Conservation (phyloP, 345 rosid genomes). For the Eucalyptus lansdowneana region DNA sequence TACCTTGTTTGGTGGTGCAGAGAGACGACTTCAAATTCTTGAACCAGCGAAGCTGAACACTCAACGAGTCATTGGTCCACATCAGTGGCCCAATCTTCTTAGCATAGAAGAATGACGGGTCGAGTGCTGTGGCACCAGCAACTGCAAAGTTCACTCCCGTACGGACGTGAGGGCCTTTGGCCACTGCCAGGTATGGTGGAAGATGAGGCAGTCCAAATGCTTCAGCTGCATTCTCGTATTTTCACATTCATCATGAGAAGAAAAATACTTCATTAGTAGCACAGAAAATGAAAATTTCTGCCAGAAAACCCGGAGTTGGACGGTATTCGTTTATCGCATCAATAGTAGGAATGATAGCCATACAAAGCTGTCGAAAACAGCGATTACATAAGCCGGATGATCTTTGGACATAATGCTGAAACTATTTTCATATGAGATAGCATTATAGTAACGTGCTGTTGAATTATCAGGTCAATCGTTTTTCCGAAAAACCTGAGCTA, state of each 20-base stretch:
- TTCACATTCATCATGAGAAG: conserved; percentile 10
- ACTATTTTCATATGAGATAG: not conserved
- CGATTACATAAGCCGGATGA: not conserved
- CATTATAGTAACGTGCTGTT: not conserved
- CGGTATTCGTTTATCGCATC: not conserved
- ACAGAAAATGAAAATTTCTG: not conserved
- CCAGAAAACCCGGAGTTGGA: not conserved
- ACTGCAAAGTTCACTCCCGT: conserved; percentile 49
- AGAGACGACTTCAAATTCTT: conserved; percentile 35
- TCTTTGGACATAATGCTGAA: not conserved
- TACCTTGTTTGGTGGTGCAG: conserved; percentile 29
- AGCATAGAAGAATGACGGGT: conserved; percentile 14
- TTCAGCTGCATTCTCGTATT: not conserved
- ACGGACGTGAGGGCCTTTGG: not conserved
- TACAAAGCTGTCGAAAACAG: not conserved
- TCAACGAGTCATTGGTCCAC: conserved; percentile 34
- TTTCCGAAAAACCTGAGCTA: not conserved
- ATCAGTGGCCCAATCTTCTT: conserved; percentile 9
- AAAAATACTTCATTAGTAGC: conserved; percentile 29
- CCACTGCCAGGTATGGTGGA: not conserved
- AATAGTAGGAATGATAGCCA: not conserved
- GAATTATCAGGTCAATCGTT: not conserved
- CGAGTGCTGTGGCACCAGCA: conserved; percentile 51
- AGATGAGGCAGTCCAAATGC: not conserved
- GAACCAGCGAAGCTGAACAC: conserved; percentile 45